Evolutionary conservation across 495 filamentous ascomycete genomes (phyloP), one percentile per base, ranked within the genome.

Genomic region (Aspergillus affinis): DNA sequence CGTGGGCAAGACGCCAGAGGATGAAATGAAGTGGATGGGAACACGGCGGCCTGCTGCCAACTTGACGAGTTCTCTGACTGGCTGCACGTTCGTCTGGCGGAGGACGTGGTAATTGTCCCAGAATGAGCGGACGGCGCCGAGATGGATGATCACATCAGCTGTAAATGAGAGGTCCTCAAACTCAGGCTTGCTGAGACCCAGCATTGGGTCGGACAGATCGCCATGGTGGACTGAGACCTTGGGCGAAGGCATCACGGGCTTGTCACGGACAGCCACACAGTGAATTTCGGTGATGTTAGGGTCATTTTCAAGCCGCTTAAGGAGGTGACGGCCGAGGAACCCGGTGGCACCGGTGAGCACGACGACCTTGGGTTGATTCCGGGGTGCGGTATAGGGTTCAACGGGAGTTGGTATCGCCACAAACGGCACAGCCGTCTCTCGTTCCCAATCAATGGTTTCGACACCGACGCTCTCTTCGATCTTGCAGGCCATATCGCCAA

Each of bases 1-100:
- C 12, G 15, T 20, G 2, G 7, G 48, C 0, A 67, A 62, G 8
- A 78, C 75, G 6, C 63, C 63, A 6, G 65, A 75, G 0, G 78
- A 69, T 0, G 81, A 84, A 7, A 85, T 56, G 63, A 71, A 85
- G 62, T 84, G 82, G 36, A 86, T 61, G 0, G 81, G 79, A 18
- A 80, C 63, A 0, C 54, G 54, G 12, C 75, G 66, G 0, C 64
- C 61, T 0, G 70, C 29, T 4, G 70, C 65, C 15, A 82, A 58
- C 1, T 55, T 56, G 10, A 72, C 55, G 1, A 87, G 75, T 23
- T 78, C 70, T 15, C 69, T 64, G 0, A 80, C 84, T 0, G 81
- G 75, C 0, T 56, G 50, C 2, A 84, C 56, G 53, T 86, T 87
- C 30, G 66, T 47, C 0, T 54, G 15, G 2, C 72, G 66, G 2